Conservation (phyloP, 2,329 filamentous ascomycete species). For the Hysterium pulicare region DNA sequence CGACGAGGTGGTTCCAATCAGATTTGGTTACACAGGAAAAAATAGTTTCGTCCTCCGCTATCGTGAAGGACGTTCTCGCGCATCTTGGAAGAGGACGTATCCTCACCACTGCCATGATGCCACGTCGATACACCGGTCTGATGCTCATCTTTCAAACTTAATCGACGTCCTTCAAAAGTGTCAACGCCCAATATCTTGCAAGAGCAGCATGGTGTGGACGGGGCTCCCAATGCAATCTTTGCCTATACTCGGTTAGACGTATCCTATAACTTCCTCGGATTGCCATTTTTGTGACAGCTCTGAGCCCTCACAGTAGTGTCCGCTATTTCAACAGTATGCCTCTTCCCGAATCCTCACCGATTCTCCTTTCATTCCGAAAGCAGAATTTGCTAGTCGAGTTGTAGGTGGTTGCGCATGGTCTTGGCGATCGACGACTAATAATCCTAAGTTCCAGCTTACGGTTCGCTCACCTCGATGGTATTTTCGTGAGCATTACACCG, state of each 20-base stretch:
- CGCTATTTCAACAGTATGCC: conserved; percentile 16
- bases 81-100: too few relatives aligned
- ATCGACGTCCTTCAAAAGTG: too few relatives aligned
- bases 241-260: not conserved
- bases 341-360: conserved; percentile 19
- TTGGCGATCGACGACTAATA: conserved; percentile 22
- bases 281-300: not conserved
- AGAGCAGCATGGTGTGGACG: too few relatives aligned
- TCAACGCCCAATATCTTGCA: too few relatives aligned
- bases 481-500: conserved; percentile 81
- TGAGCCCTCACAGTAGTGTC: not conserved
- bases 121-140: too few relatives aligned
- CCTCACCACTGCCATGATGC: too few relatives aligned
- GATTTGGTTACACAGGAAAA: too few relatives aligned
- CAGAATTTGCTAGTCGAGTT: conserved; percentile 81
- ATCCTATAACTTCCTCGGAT: not conserved
- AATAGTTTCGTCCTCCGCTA: too few relatives aligned
- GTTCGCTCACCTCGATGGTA: conserved; percentile 76
- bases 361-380: conserved; percentile 55
- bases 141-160: too few relatives aligned
- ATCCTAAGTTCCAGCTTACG: conserved; percentile 70
- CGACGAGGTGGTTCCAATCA: too few relatives aligned
- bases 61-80: too few relatives aligned
- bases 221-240: too few relatives aligned
- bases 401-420: conserved; percentile 49